Evolutionary conservation across 2,329 filamentous ascomycete species (phyloP).

Genomic region (Arthrocladium fulminans): DNA sequence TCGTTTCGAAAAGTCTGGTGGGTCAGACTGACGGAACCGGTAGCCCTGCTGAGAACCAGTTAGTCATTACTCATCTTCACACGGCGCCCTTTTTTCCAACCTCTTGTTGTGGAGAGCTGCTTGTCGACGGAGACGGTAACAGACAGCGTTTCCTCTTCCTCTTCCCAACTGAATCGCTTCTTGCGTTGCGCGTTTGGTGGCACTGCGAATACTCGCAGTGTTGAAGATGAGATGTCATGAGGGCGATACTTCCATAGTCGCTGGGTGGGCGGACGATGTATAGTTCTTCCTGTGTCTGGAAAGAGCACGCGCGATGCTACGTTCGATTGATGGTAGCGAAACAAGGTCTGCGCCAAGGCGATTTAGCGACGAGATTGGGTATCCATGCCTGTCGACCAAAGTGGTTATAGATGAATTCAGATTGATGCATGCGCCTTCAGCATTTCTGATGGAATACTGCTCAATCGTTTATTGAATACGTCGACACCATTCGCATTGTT

Average conservation of each 20-base stretch:
- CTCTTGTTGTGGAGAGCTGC: conserved; percentile 7
- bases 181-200: conserved; percentile 1
- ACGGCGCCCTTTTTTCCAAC: neutral
- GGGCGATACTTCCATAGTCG: neutral
- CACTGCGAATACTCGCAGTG: conserved; percentile 3
- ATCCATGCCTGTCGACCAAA: too few species aligned
- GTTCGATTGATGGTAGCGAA: too few species aligned
- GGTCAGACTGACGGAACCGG: neutral
- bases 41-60: neutral
- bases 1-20: conserved; percentile 4
- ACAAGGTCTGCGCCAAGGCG: too few species aligned
- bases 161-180: conserved; percentile 3
- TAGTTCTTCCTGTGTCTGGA: too few species aligned
- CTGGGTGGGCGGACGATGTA: too few species aligned
- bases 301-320: too few species aligned
- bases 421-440: too few species aligned
- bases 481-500: neutral
- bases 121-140: conserved; percentile 3
- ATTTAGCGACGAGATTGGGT: too few species aligned
- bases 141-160: conserved; percentile 3
- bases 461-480: neutral
- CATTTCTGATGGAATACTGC: too few species aligned
- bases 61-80: conserved; percentile 1
- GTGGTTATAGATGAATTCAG: too few species aligned
- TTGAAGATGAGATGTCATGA: conserved; percentile 1